Percentiles rank a stretch among this genome's conserved stretches.
Evolutionary conservation across 1,139 yeast species (phyloP).

Genomic region (Pichia sp.): DNA sequence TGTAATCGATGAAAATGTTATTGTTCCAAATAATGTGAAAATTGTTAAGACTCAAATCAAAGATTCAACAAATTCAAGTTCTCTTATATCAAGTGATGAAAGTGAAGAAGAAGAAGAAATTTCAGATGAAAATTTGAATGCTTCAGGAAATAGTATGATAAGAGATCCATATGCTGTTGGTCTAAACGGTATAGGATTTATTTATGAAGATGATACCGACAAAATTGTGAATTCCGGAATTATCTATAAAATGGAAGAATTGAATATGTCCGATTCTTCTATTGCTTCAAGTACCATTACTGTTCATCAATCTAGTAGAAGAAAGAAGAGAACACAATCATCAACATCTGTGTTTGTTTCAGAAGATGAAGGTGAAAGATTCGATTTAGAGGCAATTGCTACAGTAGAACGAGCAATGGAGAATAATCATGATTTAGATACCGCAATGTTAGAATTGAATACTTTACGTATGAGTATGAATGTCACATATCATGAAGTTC

Average conservation of each 20-base stretch:
- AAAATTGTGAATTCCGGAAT: constrained; percentile 31
- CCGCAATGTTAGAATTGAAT: constrained; percentile 85
- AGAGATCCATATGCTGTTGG: constrained; percentile 27
- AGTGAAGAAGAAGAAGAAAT: constrained; percentile 12
- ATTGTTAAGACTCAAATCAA: constrained; percentile 43
- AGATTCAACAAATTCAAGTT: constrained; percentile 18
- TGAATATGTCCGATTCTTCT: constrained; percentile 75
- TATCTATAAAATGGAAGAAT: constrained; percentile 52
- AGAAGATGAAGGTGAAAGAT: constrained; percentile 66
- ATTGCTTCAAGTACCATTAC: constrained; percentile 48
- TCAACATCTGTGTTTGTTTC: constrained; percentile 32
- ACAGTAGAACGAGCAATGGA: constrained; percentile 88
- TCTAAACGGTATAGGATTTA: constrained; percentile 28
- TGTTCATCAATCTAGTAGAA: constrained; percentile 32
- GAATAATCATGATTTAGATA: constrained; percentile 86
- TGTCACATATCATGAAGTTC: constrained; percentile 87
- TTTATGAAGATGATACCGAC: constrained; percentile 34
- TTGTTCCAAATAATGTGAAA: constrained; percentile 43
- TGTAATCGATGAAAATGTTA: constrained; percentile 45
- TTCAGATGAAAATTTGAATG: constrained; percentile 1
- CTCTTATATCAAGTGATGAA: constrained; percentile 8
- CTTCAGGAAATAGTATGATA: not conserved
- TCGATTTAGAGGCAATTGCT: constrained; percentile 83
- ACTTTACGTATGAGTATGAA: constrained; percentile 97
- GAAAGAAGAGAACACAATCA: constrained; percentile 37